Percentiles rank a stretch among this genome's conserved stretches.
Evolutionary conservation across 2,329 filamentous ascomycete species (phyloP).

Genomic region (Alternaria atra): DNA sequence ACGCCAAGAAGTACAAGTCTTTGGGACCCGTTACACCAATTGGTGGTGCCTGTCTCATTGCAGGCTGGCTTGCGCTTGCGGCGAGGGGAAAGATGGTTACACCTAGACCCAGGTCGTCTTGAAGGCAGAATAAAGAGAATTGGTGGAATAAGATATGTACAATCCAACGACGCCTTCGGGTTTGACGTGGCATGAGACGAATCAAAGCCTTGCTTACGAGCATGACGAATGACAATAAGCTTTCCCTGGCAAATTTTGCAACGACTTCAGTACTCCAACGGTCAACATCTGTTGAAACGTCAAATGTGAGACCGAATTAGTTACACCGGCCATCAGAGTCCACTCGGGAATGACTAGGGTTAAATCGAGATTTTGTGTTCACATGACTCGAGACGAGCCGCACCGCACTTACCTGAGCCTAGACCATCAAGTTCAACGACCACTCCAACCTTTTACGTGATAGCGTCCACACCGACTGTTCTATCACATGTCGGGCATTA

Average conservation of each 20-base stretch:
- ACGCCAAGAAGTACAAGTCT: constrained; percentile 66
- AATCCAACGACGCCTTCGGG: not conserved
- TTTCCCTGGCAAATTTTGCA: not conserved
- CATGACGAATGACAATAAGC: not conserved
- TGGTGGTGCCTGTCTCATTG: constrained; percentile 71
- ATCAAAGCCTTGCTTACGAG: not conserved
- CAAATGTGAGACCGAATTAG: not conserved
- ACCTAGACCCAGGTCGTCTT: constrained; percentile 5
- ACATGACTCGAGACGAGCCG: not conserved
- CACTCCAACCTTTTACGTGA: not conserved
- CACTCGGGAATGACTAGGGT: not conserved
- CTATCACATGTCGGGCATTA: not conserved
- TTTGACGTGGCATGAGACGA: not conserved
- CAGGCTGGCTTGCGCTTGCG: constrained; percentile 66
- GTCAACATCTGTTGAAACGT: not conserved
- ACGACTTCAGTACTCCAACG: not conserved
- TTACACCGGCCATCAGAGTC: not conserved
- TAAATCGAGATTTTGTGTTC: not conserved
- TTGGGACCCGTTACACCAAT: constrained; percentile 72
- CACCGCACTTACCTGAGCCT: not conserved
- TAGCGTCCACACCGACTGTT: not conserved
- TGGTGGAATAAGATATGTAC: not conserved
- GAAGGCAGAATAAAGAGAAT: not conserved
- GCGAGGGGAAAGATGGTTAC: constrained; percentile 39
- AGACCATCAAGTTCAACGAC: not conserved